Percentiles rank a stretch among this genome's conserved stretches.
These are phyloP conservation scores for Verticillium longisporum DNA, from an alignment of 2,329 filamentous ascomycete genomes.

Conservation along the genomic window DNA sequence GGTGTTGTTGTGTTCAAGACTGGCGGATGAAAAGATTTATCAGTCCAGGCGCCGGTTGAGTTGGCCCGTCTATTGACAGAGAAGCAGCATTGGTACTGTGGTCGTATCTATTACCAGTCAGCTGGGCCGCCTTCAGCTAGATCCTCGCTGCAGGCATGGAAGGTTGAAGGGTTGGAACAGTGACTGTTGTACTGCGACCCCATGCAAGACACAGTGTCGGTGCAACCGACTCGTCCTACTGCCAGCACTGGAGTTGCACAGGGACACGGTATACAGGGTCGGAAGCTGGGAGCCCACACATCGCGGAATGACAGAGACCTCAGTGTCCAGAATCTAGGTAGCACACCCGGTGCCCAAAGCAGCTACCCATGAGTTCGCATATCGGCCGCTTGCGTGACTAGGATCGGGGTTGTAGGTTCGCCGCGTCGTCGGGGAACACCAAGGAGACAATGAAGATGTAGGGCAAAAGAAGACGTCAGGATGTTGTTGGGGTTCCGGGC, in stretches of 20 bases:
- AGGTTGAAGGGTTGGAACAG: background rate
- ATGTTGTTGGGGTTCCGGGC: background rate
- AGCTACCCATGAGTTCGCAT: constrained; percentile 25
- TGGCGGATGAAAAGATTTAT: constrained; percentile 43
- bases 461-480: background rate
- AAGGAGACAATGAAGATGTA: background rate
- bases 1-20: constrained; percentile 36
- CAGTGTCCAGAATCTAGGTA: background rate
- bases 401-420: background rate
- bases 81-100: constrained; percentile 46
- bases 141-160: background rate
- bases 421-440: background rate
- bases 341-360: constrained; percentile 25
- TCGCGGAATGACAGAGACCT: background rate
- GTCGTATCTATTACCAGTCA: constrained; percentile 40
- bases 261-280: constrained; percentile 30
- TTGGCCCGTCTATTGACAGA: constrained; percentile 44
- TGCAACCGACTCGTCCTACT: constrained; percentile 32
- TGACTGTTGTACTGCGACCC: background rate
- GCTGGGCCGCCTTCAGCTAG: constrained; percentile 8
- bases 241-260: constrained; percentile 38
- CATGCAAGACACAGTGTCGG: constrained; percentile 23
- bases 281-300: constrained; percentile 23
- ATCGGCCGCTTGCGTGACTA: constrained; percentile 1
- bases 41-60: constrained; percentile 39